phyloP scores from a whole-genome alignment of 768 basidiomycete species.

The Pleurotus citrinopileatus region DNA sequence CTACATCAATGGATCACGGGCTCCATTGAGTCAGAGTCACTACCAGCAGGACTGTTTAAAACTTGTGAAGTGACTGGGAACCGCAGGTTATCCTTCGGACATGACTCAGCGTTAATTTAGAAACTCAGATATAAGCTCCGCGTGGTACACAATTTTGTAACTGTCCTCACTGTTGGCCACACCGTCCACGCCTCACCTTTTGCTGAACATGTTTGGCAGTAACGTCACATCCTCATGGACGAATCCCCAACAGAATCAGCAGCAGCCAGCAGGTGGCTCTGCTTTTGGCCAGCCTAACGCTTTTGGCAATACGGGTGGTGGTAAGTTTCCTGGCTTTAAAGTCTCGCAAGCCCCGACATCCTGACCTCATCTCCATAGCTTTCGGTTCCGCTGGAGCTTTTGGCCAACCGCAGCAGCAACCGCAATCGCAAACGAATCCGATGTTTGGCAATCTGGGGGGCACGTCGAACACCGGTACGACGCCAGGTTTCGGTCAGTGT shows the following conservation, averaged over 20 bases:
- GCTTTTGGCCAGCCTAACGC: slow-evolving; percentile 31
- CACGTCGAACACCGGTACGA: slow-evolving; percentile 24
- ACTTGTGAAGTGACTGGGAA: too few relatives aligned
- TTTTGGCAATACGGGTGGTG: slow-evolving; percentile 24
- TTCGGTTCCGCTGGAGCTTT: slow-evolving; percentile 57
- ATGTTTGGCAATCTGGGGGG: slow-evolving; percentile 71
- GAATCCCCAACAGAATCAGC: slow-evolving; percentile 63
- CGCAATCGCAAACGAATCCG: slow-evolving; percentile 64
- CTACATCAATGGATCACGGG: too few relatives aligned
- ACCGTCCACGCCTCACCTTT: slow-evolving; percentile 10
- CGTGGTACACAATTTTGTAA: slow-evolving; percentile 11
- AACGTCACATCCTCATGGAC: slow-evolving; percentile 65
- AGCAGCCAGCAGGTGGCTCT: slow-evolving; percentile 60
- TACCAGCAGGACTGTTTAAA: too few relatives aligned
- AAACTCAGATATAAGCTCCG: slow-evolving; percentile 9
- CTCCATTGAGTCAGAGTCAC: too few relatives aligned
- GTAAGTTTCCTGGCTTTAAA: neutral
- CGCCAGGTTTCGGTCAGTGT: slow-evolving; percentile 43
- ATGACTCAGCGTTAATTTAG: too few relatives aligned
- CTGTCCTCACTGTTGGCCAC: slow-evolving; percentile 13
- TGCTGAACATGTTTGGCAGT: slow-evolving; percentile 56
- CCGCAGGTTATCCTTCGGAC: too few relatives aligned
- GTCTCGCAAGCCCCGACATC: slow-evolving; percentile 5
- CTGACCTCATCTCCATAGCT: slow-evolving; percentile 28
- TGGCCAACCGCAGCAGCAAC: slow-evolving; percentile 58